These are phyloP conservation scores for Pseudopyricularia javanii DNA, from an alignment of 2,329 filamentous ascomycete species.

Conservation along the genomic window DNA sequence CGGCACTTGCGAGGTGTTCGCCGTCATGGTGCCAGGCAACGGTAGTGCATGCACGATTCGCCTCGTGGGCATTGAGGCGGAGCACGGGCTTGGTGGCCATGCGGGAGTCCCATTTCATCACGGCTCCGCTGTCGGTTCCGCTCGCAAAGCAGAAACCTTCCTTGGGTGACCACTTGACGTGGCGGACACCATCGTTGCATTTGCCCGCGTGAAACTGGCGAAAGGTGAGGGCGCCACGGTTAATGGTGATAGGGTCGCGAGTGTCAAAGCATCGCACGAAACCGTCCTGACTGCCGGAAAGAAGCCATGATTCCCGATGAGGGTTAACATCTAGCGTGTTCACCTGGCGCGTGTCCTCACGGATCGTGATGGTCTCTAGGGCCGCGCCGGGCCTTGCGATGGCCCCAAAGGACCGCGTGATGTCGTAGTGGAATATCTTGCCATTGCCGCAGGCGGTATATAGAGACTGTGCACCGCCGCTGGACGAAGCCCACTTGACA, in stretches of 20 bases:
- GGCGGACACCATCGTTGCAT: constrained; percentile 46
- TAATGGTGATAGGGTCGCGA: constrained; percentile 31
- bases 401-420: constrained; percentile 19
- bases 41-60: constrained; percentile 36
- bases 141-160: constrained; percentile 52
- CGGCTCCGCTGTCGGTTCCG: constrained; percentile 47
- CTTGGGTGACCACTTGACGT: constrained; percentile 53
- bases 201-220: constrained; percentile 32
- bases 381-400: constrained; percentile 22
- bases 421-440: constrained; percentile 53
- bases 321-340: constrained; percentile 53
- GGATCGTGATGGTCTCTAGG: constrained; percentile 43
- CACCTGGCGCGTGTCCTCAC: constrained; percentile 51
- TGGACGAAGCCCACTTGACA: constrained; percentile 40
- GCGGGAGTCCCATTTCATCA: constrained; percentile 53
- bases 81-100: constrained; percentile 39
- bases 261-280: constrained; percentile 50
- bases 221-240: constrained; percentile 30
- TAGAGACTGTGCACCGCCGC: constrained; percentile 37
- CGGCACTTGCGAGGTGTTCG: constrained; percentile 51
- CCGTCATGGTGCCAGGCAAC: constrained; percentile 60
- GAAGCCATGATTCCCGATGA: constrained; percentile 40
- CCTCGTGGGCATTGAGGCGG: constrained; percentile 45
- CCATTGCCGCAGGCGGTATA: constrained; percentile 53
- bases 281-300: constrained; percentile 54